Percentiles rank a stretch among this genome's conserved stretches.
phyloP scores from a whole-genome alignment of 177 flowering plant species.

The Vitis hybrid region DNA sequence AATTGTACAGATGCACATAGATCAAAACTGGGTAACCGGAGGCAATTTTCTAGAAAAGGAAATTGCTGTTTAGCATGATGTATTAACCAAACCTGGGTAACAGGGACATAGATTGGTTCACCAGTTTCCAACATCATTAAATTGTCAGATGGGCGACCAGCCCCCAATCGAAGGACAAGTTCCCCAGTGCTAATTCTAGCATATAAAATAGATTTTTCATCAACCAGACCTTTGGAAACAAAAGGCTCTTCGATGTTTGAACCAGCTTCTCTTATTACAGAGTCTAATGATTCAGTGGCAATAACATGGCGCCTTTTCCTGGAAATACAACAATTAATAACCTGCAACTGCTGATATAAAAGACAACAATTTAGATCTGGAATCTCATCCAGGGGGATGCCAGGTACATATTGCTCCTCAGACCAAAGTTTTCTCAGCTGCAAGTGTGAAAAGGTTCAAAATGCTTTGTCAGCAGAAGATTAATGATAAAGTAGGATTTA shows the following conservation, averaged over 20 bases:
- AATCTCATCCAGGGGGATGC: conserved; percentile 65
- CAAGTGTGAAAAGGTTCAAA: conserved; percentile 24
- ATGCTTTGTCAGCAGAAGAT: conserved; percentile 11
- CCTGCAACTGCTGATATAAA: conserved; percentile 85
- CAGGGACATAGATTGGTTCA: conserved; percentile 78
- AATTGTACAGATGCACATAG: conserved; percentile 12
- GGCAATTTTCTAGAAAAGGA: not conserved
- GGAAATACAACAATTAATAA: conserved; percentile 88
- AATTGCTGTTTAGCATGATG: not conserved
- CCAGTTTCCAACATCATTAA: conserved; percentile 88
- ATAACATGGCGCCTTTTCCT: conserved; percentile 64
- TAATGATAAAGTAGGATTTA: not conserved
- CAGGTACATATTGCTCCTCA: conserved; percentile 73
- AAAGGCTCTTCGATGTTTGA: conserved; percentile 33
- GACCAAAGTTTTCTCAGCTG: conserved; percentile 88
- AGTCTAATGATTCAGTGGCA: conserved; percentile 69
- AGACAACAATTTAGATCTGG: conserved; percentile 89
- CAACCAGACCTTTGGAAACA: conserved; percentile 18
- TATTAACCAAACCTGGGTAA: conserved; percentile 69
- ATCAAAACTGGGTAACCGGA: conserved; percentile 5
- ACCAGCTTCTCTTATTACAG: conserved; percentile 43
- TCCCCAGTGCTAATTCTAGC: conserved; percentile 69
- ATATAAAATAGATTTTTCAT: conserved; percentile 42
- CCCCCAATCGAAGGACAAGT: conserved; percentile 79
- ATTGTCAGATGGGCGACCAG: conserved; percentile 50